These are phyloP conservation scores for Platanus orientalis DNA, from an alignment of 164 flowering plant species.

Conservation along the genomic window DNA sequence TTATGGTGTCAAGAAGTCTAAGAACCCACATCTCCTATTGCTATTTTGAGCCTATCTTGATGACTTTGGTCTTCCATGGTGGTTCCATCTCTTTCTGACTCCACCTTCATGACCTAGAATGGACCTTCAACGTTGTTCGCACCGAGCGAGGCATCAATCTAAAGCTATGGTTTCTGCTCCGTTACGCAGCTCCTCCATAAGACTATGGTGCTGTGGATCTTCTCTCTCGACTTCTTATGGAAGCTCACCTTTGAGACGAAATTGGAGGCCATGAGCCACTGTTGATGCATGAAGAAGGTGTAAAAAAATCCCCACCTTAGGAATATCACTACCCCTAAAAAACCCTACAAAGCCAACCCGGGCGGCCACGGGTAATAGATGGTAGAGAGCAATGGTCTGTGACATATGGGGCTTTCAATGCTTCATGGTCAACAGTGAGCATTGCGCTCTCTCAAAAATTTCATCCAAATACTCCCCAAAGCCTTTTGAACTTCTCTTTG, in stretches of 20 bases:
- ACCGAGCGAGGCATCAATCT: constrained; percentile 48
- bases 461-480: no score
- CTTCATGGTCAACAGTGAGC: no score
- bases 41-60: constrained; percentile 31
- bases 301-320: no score
- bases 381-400: no score
- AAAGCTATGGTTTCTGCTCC: constrained; percentile 45
- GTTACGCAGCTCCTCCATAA: constrained; percentile 45
- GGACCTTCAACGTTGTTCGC: constrained; percentile 63
- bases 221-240: constrained; percentile 37
- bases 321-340: no score
- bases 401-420: no score
- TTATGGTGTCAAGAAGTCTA: background rate
- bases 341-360: no score
- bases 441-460: no score
- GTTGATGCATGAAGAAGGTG: no score
- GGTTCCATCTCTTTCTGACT: constrained; percentile 33
- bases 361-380: no score
- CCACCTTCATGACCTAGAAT: constrained; percentile 26
- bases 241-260: constrained; percentile 57
- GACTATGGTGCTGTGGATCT: constrained; percentile 55
- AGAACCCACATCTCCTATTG: constrained; percentile 3
- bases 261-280: constrained; percentile 49
- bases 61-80: constrained; percentile 55
- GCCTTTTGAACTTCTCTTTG: no score